phyloP scores from a whole-genome alignment of 192 early-diverging fungal genomes.

The Rhizophagus sp. region DNA sequence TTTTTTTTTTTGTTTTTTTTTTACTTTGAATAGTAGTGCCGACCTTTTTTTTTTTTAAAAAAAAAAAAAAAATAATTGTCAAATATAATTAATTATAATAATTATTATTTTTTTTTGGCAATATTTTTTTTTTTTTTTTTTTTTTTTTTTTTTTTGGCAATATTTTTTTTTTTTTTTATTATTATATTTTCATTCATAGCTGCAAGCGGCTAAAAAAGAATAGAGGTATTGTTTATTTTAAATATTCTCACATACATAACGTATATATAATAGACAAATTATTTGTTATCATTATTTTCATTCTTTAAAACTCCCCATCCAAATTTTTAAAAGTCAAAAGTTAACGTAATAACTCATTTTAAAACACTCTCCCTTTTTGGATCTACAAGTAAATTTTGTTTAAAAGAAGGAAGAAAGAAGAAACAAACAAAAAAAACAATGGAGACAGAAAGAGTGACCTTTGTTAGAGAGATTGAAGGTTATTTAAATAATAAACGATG shows the following conservation, averaged over 20 bases:
- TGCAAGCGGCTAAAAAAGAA: background rate
- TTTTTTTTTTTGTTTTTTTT: too few species aligned
- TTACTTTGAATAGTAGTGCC: background rate
- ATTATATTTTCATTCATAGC: background rate
- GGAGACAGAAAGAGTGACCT: background rate
- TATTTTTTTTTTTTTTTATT: too few species aligned
- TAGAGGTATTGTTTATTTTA: background rate
- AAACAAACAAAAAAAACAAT: background rate
- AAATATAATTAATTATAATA: too few species aligned
- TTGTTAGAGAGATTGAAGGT: constrained; percentile 10
- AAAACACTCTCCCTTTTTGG: background rate
- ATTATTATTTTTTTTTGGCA: too few species aligned
- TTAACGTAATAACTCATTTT: too few species aligned
- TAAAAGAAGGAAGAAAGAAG: background rate
- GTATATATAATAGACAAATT: background rate
- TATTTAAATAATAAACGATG: constrained; percentile 10
- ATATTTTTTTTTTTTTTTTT: background rate
- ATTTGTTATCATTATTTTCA: too few species aligned
- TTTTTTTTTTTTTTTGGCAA: too few species aligned
- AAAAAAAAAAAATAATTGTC: too few species aligned
- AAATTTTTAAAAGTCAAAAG: too few species aligned
- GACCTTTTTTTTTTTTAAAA: background rate
- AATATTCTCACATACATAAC: background rate
- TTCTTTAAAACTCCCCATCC: too few species aligned
- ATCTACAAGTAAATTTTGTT: background rate